A percentile compares a stretch with the other conserved stretches of the same genome.
phyloP scores from a whole-genome alignment of 345 rosid species.

The Sonneratia alba region DNA sequence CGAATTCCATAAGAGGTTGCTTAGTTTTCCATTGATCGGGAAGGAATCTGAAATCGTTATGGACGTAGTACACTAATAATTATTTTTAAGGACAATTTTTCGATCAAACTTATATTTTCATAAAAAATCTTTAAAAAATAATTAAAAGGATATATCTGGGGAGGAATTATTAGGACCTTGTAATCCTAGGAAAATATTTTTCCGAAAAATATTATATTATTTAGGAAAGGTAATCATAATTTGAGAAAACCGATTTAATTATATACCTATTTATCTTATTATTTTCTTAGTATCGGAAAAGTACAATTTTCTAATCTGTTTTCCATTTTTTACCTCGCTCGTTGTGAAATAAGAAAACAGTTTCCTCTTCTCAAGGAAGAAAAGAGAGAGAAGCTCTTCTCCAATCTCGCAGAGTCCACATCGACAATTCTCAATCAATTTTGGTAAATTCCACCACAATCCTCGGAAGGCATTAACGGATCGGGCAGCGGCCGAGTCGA shows the following conservation, averaged over 20 bases:
- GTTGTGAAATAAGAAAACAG: background rate
- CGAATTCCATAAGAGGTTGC: background rate
- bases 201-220: background rate
- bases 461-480: slow-evolving; percentile 1
- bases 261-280: too few species aligned
- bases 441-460: background rate
- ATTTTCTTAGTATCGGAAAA: too few species aligned
- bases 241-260: too few species aligned
- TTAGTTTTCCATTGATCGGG: too few species aligned
- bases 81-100: too few species aligned
- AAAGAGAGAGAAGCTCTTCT: background rate
- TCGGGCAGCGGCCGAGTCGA: slow-evolving; percentile 9
- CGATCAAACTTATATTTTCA: too few species aligned
- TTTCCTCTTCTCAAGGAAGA: background rate
- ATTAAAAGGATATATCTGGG: too few species aligned
- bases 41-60: too few species aligned
- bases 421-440: background rate
- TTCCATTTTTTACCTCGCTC: background rate
- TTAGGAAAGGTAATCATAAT: background rate
- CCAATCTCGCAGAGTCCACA: background rate
- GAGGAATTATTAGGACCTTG: too few species aligned
- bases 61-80: too few species aligned
- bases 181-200: too few species aligned
- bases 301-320: background rate
- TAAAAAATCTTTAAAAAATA: too few species aligned